Conservation (phyloP, 148 eudicot species). For the Polygonum maritimum region DNA sequence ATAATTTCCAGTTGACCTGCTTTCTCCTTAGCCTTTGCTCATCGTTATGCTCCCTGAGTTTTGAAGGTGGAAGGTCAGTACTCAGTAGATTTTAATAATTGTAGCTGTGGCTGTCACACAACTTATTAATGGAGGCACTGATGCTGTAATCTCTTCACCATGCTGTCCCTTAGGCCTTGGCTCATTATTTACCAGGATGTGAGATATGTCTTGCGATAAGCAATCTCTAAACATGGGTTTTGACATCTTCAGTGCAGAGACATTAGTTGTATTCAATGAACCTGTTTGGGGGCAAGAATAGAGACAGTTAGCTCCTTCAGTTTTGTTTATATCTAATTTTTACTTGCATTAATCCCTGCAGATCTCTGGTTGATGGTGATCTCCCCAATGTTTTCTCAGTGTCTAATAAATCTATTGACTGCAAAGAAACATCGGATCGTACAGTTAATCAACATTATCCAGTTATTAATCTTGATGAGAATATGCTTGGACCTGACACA, state of each 20-base stretch:
- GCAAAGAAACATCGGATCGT: constrained; percentile 21
- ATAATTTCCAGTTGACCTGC: not conserved
- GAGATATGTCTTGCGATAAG: not conserved
- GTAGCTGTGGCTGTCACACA: not conserved
- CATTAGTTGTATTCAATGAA: not conserved
- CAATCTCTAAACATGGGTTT: not conserved
- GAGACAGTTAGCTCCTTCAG: not conserved
- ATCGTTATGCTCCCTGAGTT: not conserved
- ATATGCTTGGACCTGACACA: constrained; percentile 54
- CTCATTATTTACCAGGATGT: not conserved
- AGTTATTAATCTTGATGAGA: constrained; percentile 24
- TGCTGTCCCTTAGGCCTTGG: not conserved
- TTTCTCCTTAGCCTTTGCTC: not conserved
- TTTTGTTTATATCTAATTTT: not conserved
- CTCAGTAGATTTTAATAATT: not conserved
- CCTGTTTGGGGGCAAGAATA: not conserved
- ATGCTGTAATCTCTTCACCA: not conserved
- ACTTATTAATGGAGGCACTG: not conserved
- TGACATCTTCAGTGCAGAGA: not conserved
- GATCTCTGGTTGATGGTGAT: constrained; percentile 28
- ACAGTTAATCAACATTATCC: constrained; percentile 13
- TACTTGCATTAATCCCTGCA: constrained; percentile 19
- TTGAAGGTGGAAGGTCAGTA: not conserved
- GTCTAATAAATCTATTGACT: constrained; percentile 27
- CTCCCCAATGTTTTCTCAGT: constrained; percentile 21